A percentile compares a stretch with the other conserved stretches of the same genome.
These are phyloP conservation scores for Lathyrus sativus DNA, from an alignment of 306 rosid genomes.

Conservation along the genomic window DNA sequence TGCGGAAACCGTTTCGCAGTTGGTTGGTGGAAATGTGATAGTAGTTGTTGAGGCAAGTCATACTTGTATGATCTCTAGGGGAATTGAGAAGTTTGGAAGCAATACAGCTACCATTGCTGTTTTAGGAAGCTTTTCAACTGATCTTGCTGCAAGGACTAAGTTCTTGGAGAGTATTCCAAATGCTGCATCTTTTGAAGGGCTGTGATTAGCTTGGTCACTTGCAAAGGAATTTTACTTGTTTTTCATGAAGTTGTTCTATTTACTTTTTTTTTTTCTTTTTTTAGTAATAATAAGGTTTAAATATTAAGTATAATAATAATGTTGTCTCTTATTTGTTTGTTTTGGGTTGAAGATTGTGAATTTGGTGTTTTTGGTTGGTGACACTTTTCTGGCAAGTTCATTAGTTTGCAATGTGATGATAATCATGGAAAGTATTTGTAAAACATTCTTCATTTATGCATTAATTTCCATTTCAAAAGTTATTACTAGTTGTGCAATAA, in stretches of 20 bases:
- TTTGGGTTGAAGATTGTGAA: neutral
- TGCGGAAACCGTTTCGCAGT: slow-evolving; percentile 73
- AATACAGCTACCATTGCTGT: slow-evolving; percentile 57
- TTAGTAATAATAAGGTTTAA: too few species aligned
- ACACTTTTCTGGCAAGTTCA: neutral
- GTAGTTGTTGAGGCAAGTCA: slow-evolving; percentile 49
- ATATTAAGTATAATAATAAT: neutral
- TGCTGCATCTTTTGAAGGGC: slow-evolving; percentile 36
- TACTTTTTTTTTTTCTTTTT: too few species aligned
- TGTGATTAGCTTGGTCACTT: neutral
- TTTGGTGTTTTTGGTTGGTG: neutral
- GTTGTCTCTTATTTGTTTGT: neutral
- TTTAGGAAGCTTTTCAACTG: slow-evolving; percentile 67
- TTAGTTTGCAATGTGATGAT: neutral
- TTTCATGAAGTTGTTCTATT: neutral
- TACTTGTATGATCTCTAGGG: slow-evolving; percentile 5
- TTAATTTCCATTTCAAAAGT: neutral
- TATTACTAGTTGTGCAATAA: too few species aligned
- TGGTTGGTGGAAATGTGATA: slow-evolving; percentile 76
- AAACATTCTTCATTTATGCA: neutral
- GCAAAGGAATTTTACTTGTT: neutral
- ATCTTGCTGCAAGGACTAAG: slow-evolving; percentile 49
- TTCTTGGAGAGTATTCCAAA: slow-evolving; percentile 75
- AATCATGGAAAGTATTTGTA: neutral
- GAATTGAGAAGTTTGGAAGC: slow-evolving; percentile 15